Base-by-base conservation (phyloP, 164 flowering plant genomes). In the Umbilicus rupestris region DNA sequence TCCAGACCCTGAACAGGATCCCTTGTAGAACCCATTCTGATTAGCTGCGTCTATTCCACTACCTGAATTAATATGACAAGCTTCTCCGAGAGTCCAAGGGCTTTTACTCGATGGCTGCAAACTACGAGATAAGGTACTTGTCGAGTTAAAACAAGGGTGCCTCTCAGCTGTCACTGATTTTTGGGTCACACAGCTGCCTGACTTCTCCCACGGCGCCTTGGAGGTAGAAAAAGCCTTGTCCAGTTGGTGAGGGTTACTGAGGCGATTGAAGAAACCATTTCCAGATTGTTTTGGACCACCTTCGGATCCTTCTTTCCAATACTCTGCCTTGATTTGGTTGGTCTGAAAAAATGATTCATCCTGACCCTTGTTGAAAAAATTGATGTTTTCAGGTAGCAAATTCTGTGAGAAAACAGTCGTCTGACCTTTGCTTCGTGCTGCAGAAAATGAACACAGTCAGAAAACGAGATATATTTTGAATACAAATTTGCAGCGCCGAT, bases 1-100 rank as follows among this genome's bases (percentile, higher is more conserved):
- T 59, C 77, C 82, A 41, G 78, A 73, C 45, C 75, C 79, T 4
- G 81, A 79, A n/a, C 83, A 70, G 7, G 83, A 80, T 47, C 84
- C 83, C 39, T 72, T 47, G 66, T 80, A 72, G 70, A 76, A 76
- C 20, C 83, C 81, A 73, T 82, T 79, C 30, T 33, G 65, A 58
- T 31, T 37, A 16, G 74, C 67, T 17, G 64, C 2, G 3, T 71
- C 77, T 46, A 66, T 66, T 37, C 68, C 76, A 64, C 37, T 69
- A 31, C 66, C 71, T 44, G 73, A 64, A 70, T 64, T 73, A 8
- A 24, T 49, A 39, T 78, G 70, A 82, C 76, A 74, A 62, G 69
- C 66, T 14, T 78, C 79, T 60, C 82, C 82, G 64, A 73, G 69
- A 62, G 70, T 35, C 42, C 72, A 73, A 59, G 74, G 69, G 68